Percentiles rank a stretch among this genome's conserved stretches.
phyloP scores from a whole-genome alignment of 805 yeast genomes.

The Pichia gijzeniarum region DNA sequence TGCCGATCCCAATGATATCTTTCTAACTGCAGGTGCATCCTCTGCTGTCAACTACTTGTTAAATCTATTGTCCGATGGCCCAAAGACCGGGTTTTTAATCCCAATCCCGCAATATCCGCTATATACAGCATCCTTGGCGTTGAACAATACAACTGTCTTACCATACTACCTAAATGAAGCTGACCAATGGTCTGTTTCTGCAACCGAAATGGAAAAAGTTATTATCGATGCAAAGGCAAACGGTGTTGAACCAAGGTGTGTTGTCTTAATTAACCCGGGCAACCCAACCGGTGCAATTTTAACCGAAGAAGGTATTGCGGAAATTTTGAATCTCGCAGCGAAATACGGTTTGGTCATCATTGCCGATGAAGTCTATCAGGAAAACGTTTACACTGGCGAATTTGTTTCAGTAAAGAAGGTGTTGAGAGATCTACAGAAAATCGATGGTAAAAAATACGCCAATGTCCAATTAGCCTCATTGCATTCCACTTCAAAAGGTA shows the following conservation, averaged over 20 bases:
- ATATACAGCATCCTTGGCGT: constrained; percentile 88
- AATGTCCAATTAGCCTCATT: constrained; percentile 85
- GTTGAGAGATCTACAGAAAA: constrained; percentile 52
- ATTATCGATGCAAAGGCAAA: constrained; percentile 41
- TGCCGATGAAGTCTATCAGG: constrained; percentile 98
- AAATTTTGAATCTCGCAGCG: constrained; percentile 74
- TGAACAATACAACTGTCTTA: constrained; percentile 74
- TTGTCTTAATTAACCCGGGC: constrained; percentile 96
- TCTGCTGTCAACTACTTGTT: constrained; percentile 81
- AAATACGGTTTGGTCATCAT: constrained; percentile 77
- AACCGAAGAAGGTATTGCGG: constrained; percentile 55
- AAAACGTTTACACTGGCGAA: constrained; percentile 75
- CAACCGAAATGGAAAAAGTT: constrained; percentile 52
- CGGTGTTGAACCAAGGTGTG: constrained; percentile 62
- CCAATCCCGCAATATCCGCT: constrained; percentile 98
- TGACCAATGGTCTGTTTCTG: constrained; percentile 77
- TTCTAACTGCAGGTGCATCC: constrained; percentile 91
- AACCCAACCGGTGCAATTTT: constrained; percentile 95
- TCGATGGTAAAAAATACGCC: constrained; percentile 45
- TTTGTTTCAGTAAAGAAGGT: constrained; percentile 83
- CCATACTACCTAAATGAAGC: constrained; percentile 84
- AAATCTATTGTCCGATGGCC: constrained; percentile 61
- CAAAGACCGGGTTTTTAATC: constrained; percentile 72
- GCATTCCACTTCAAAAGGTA: constrained; percentile 98
- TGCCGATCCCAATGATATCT: constrained; percentile 66